Percentiles rank a stretch among this genome's conserved stretches.
These are phyloP conservation scores for Fusarium clavum DNA, from an alignment of 2,329 filamentous ascomycete genomes.

Conservation along the genomic window DNA sequence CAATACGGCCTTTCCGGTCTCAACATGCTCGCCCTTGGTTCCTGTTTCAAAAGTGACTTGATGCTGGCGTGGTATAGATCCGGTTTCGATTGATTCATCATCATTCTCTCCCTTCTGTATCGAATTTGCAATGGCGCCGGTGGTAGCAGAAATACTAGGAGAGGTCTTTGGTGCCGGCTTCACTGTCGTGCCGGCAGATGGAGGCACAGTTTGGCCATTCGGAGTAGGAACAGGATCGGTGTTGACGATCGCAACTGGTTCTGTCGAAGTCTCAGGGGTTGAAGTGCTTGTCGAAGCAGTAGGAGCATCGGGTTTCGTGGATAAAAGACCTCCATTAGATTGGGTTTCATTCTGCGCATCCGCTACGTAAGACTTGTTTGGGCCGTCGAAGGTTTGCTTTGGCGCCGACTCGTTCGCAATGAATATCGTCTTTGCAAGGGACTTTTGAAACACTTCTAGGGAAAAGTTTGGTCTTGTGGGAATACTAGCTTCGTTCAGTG, in stretches of 20 bases:
- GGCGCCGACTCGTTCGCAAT: conserved; percentile 30
- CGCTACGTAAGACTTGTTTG: conserved; percentile 14
- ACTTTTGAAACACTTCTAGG: conserved; percentile 57
- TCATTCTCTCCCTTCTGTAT: not conserved
- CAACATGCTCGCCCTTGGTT: conserved; percentile 44
- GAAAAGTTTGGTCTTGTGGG: conserved; percentile 61
- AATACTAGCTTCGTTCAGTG: conserved; percentile 65
- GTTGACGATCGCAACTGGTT: conserved; percentile 12
- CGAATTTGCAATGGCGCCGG: conserved; percentile 3
- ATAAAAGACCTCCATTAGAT: conserved; percentile 15
- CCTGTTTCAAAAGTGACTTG: conserved; percentile 51
- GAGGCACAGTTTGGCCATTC: not conserved
- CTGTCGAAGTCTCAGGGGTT: conserved; percentile 27
- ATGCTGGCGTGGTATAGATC: conserved; percentile 30
- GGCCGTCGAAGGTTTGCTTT: conserved; percentile 18
- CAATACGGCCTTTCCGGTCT: conserved; percentile 1
- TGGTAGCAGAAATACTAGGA: conserved; percentile 14
- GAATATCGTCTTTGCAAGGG: conserved; percentile 49
- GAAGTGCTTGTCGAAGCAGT: conserved; percentile 14
- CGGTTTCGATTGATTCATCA: not conserved
- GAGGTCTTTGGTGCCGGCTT: conserved; percentile 26
- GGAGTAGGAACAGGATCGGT: not conserved
- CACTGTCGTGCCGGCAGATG: conserved; percentile 13
- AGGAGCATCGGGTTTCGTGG: conserved; percentile 26
- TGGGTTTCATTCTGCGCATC: conserved; percentile 27